These are phyloP conservation scores for Ricinus communis DNA, from an alignment of 345 rosid species.

Conservation along the genomic window DNA sequence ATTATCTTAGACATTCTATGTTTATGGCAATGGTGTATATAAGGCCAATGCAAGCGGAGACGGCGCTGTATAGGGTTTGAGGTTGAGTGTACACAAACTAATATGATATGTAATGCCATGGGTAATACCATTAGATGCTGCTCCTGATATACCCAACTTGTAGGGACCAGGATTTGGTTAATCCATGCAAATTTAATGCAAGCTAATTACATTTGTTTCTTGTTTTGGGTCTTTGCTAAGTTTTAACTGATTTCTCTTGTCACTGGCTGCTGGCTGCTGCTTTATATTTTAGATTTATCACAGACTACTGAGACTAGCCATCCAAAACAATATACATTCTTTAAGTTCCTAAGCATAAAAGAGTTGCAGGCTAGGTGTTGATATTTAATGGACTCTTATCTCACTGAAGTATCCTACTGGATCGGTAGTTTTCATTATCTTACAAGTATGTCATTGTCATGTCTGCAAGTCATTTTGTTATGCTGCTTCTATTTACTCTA, in stretches of 20 bases:
- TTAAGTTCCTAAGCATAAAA: no score
- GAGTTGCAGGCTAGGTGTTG: no score
- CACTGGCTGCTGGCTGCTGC: neutral
- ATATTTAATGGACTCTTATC: no score
- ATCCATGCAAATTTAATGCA: no score
- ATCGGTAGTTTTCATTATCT: no score
- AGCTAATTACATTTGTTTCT: neutral
- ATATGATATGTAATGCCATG: conserved; percentile 5
- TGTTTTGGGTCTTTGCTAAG: neutral
- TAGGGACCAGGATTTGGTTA: neutral
- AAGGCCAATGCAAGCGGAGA: conserved; percentile 7
- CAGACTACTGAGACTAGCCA: no score
- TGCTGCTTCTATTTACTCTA: no score
- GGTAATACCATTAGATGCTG: conserved; percentile 2
- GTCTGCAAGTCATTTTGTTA: no score
- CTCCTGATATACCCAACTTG: neutral
- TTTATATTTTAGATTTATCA: neutral
- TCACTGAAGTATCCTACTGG: no score
- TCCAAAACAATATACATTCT: no score
- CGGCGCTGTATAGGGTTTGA: conserved; percentile 12
- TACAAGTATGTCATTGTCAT: no score
- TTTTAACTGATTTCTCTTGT: no score
- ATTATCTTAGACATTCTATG: neutral
- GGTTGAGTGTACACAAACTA: conserved; percentile 4
- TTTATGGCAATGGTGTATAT: conserved; percentile 19